Base-by-base conservation (phyloP, 2,329 filamentous ascomycete species). In the Pseudodiploospora longispora region DNA sequence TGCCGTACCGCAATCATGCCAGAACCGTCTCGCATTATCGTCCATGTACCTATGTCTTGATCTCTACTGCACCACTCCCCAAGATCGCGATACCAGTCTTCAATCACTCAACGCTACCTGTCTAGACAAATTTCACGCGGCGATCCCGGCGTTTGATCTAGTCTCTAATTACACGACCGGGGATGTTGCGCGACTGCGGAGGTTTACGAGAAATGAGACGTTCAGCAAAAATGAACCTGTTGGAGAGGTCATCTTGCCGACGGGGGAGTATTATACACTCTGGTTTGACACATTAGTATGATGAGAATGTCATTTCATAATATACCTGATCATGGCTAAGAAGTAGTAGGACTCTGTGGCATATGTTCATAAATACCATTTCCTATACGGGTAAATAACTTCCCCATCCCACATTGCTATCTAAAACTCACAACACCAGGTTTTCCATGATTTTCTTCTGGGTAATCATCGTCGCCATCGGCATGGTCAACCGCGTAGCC, bases 381-480 rank as follows among this genome's bases (percentile, higher is more conserved):
- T 53, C 6, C 19, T 52, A 3, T 70, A 71, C 35, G 63, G 62
- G 64, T 68, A 54, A n/a, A 55, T 48, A 5, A 4, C 10, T 1
- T 9, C 4, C n/a, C 12, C 1, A 1, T 5, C 38, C 10, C 5
- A 12, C 10, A 33, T 29, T 36, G 27, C 19, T 19, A 19, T 19
- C 19, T 19, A 19, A 19, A 6, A 7, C 2, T 27, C 27, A 10
- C 50, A 53, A 4, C 57, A 6, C 0, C 10, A 65, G 65, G 3
- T 50, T 52, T 10, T 60, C 57, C 4, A 64, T 71, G 54, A 52
- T 65, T 6, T 41, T 55, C 0, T 74, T 70, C 44, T 74, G 71
- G 71, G 42, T 48, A 0, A 44, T 53, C 2, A 66, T 71, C 1
- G 47, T 68, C 7, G 52, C 55, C 4, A 50, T 70, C 6, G 68